A percentile compares a stretch with the other conserved stretches of the same genome.
phyloP scores from a whole-genome alignment of 257 asterid species.

The Capsicum baccatum region DNA sequence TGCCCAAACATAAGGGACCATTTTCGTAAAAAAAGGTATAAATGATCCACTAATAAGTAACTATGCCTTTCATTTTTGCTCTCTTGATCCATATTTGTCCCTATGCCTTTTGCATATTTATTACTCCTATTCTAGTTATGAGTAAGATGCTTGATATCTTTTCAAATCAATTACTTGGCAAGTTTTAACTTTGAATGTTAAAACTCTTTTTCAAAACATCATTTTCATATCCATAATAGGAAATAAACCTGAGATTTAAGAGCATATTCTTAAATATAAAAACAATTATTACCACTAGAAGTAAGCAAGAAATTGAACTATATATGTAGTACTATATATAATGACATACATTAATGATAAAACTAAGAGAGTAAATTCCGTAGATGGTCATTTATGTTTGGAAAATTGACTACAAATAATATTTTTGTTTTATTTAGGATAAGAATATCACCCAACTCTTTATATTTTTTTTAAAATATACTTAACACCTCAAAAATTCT shows the following conservation, averaged over 20 bases:
- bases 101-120: background rate
- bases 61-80: background rate
- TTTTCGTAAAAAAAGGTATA: no score
- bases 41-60: background rate
- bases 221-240: background rate
- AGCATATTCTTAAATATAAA: conserved; percentile 34
- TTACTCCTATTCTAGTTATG: background rate
- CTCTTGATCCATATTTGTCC: background rate
- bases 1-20: no score
- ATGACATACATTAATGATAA: conserved; percentile 25
- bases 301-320: conserved; percentile 31
- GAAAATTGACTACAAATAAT: no score
- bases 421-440: no score
- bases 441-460: no score
- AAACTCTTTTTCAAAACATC: background rate
- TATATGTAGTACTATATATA: conserved; percentile 5
- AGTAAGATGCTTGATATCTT: background rate
- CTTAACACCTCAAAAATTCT: no score
- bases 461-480: no score
- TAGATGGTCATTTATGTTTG: no score
- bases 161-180: background rate
- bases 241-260: background rate
- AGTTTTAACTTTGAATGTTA: background rate
- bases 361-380: conserved; percentile 3
- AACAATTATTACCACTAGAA: conserved; percentile 40